A percentile compares a stretch with the other conserved stretches of the same genome.
Evolutionary conservation across 176 grass and related monocot species (phyloP).

Genomic region (Echinochloa phyllopogon): DNA sequence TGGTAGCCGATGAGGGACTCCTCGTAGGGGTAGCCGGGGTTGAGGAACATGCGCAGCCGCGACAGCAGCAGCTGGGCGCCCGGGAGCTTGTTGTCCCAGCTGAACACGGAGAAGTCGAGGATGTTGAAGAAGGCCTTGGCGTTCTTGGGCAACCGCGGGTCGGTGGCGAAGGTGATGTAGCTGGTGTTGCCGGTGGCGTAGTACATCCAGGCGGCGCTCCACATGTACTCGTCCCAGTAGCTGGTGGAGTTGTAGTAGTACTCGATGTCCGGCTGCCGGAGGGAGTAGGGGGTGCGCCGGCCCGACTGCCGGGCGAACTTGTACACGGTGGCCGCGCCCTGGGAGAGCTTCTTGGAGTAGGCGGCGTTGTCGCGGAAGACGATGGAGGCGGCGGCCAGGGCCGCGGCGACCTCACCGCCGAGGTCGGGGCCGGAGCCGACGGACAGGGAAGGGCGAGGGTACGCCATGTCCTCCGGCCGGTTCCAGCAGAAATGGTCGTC

Average conservation of each 20-base stretch:
- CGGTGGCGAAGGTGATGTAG: slow-evolving; percentile 80
- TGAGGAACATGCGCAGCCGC: slow-evolving; percentile 87
- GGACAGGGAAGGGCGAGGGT: slow-evolving; percentile 43
- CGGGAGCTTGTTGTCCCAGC: slow-evolving; percentile 99
- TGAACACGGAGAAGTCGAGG: slow-evolving; percentile 81
- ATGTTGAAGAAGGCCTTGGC: slow-evolving; percentile 66
- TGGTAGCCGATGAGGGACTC: slow-evolving; percentile 77
- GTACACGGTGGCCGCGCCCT: slow-evolving; percentile 66
- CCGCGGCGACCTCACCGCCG: slow-evolving; percentile 83
- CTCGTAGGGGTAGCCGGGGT: slow-evolving; percentile 91
- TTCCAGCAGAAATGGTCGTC: slow-evolving; percentile 96
- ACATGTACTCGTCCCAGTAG: slow-evolving; percentile 99
- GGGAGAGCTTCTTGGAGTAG: slow-evolving; percentile 83
- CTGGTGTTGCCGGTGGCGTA: slow-evolving; percentile 88
- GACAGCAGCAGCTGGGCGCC: slow-evolving; percentile 80
- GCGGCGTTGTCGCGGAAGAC: slow-evolving; percentile 79
- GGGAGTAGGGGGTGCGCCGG: slow-evolving; percentile 62
- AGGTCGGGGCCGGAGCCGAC: slow-evolving; percentile 64
- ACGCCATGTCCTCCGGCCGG: slow-evolving; percentile 95
- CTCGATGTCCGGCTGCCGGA: slow-evolving; percentile 54
- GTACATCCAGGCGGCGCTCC: slow-evolving; percentile 97
- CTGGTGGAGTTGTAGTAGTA: slow-evolving; percentile 82
- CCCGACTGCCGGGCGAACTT: slow-evolving; percentile 73
- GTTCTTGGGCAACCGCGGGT: slow-evolving; percentile 76
- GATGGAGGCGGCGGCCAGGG: slow-evolving; percentile 82